Conservation (phyloP, 2,329 filamentous ascomycete genomes). For the Talaromyces amestolkiae region DNA sequence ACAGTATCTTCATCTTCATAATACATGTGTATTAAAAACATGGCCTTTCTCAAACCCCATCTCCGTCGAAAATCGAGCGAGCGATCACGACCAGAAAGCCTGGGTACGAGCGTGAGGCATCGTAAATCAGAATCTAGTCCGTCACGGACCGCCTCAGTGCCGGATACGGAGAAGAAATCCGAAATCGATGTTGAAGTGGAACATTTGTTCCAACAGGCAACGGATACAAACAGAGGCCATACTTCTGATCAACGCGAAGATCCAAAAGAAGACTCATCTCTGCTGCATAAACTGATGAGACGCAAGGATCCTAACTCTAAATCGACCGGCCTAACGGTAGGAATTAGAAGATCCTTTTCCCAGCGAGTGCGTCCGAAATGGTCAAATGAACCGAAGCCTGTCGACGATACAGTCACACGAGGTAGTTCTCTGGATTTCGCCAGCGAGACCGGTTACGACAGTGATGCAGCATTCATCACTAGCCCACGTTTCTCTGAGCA, state of each 20-base stretch:
- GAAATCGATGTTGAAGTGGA: conserved; percentile 6
- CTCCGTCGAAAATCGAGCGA: conserved; percentile 12
- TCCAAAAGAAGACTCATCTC: background rate
- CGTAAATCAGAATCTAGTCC: conserved; percentile 5
- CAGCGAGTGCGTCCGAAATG: background rate
- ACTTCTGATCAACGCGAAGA: background rate
- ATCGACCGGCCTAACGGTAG: background rate
- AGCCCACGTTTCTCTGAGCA: conserved; percentile 32
- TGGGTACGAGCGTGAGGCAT: background rate
- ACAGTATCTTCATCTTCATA: conserved; percentile 20
- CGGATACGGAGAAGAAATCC: background rate
- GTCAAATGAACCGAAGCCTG: background rate
- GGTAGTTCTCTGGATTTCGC: conserved; percentile 27
- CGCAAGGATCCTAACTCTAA: background rate
- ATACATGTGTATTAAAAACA: background rate
- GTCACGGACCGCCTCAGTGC: background rate
- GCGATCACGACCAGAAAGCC: background rate
- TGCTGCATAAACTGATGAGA: conserved; percentile 13
- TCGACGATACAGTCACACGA: background rate
- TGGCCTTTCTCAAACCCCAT: conserved; percentile 17
- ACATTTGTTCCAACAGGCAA: conserved; percentile 15
- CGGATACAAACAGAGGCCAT: background rate
- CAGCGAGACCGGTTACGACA: conserved; percentile 43
- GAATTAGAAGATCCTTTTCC: conserved; percentile 8
- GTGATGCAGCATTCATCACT: conserved; percentile 40